These are phyloP conservation scores for Calonectria fujianensis DNA, from an alignment of 2,329 filamentous ascomycete genomes.

Conservation along the genomic window DNA sequence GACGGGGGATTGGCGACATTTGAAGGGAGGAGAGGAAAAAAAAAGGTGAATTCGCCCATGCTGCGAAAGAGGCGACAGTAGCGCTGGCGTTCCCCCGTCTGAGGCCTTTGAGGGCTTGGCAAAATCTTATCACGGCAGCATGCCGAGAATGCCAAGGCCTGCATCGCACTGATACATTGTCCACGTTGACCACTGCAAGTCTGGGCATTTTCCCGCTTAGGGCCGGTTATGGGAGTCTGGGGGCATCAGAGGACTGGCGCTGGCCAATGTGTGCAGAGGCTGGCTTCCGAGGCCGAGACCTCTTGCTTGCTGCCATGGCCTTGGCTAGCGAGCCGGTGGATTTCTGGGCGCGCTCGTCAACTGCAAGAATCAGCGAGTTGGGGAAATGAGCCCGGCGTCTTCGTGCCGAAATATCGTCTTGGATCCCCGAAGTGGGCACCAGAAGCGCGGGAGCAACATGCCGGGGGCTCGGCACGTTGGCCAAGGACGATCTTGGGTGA, in stretches of 20 bases:
- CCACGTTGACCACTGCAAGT: conserved; percentile 55
- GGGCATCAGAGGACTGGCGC: conserved; percentile 41
- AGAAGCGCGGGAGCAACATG: conserved; percentile 38
- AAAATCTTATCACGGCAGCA: conserved; percentile 58
- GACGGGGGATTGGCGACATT: conserved; percentile 39
- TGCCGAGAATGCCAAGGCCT: conserved; percentile 58
- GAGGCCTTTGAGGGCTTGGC: conserved; percentile 58
- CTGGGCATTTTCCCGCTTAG: conserved; percentile 48
- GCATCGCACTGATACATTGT: conserved; percentile 54
- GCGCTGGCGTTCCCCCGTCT: conserved; percentile 56
- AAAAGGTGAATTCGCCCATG: conserved; percentile 45
- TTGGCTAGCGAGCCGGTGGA: conserved; percentile 52
- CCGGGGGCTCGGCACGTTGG: conserved; percentile 41
- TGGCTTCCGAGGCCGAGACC: conserved; percentile 45
- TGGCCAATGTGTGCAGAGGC: conserved; percentile 47
- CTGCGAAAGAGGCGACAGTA: conserved; percentile 49
- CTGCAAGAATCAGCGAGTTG: conserved; percentile 36
- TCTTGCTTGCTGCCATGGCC: conserved; percentile 51
- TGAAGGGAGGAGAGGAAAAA: conserved; percentile 29
- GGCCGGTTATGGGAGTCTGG: conserved; percentile 31
- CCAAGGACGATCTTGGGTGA: conserved; percentile 9
- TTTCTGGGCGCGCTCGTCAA: conserved; percentile 47
- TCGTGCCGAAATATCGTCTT: conserved; percentile 55
- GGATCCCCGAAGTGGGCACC: conserved; percentile 37
- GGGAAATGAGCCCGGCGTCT: conserved; percentile 53